Evolutionary conservation across 1,284 basidiomycete species (phyloP), one percentile per base, ranked within the genome.

Genomic region (Puccinia horiana): DNA sequence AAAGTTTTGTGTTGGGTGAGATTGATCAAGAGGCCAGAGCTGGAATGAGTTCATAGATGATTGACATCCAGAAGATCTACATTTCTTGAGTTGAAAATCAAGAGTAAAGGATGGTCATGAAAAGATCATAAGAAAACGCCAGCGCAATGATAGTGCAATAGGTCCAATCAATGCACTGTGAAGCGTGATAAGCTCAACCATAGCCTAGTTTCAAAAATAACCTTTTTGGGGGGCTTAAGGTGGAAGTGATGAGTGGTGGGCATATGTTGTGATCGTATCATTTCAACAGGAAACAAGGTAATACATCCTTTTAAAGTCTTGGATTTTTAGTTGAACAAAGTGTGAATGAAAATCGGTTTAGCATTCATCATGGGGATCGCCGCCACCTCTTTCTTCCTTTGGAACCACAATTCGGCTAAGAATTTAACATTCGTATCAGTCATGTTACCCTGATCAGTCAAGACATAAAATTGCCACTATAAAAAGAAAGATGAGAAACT

Each of bases 401-500:
- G 83, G 52, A 69, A 83, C 42, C 26, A 80, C 61, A 61, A 83
- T 73, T 61, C 83, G 75, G 76, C 83, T 65, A 40, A 65, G 2
- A n/a, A 49, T 26, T 29, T 20, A 42, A 63, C 14, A 23, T 9
- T 11, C n/a, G 26, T 11, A 16, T 32, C 12, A 61, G 26, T n/a
- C 37, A 42, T 40, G 63, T 12, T n/a, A 32, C 11, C 20, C 42
- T 16, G 18, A 69, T 23, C 58, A 29, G 40, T 67, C 16, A 8
- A 69, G 42, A 61, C 23, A 29, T 12, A 70, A 42, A 29, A 29
- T 73, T 44, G n/a, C 26, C 32, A 5, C 26, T 65, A 23, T 74
- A 32, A 4, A 42, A 58, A 63, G 8, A 3, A 69, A 37, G 14
- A 86, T 85, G 20, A 84, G 85, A 70, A 86, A 85, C 9, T 85